Percentiles rank a stretch among this genome's conserved stretches.
Conservation (phyloP, 2,329 filamentous ascomycete species). For the Parascedosporium putredinis region DNA sequence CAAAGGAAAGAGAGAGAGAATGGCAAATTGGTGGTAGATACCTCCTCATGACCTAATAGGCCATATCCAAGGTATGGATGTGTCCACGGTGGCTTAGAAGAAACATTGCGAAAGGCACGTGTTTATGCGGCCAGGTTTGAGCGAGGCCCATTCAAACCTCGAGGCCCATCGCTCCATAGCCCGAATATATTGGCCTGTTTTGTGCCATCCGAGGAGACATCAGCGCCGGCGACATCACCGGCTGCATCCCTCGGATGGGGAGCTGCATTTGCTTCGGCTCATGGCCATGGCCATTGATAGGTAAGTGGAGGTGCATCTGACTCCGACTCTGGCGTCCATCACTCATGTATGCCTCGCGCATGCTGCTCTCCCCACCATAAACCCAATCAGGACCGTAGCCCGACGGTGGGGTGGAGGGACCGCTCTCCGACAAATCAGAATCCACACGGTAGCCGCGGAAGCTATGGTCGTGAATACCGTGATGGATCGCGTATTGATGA, state of each 20-base stretch:
- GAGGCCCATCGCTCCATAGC: neutral
- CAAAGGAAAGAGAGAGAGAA: neutral
- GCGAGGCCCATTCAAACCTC: too few relatives aligned
- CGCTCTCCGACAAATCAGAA: neutral
- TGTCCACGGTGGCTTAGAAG: too few relatives aligned
- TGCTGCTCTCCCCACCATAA: neutral
- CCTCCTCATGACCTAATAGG: too few relatives aligned
- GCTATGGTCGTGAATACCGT: constrained; percentile 16
- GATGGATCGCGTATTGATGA: constrained; percentile 30
- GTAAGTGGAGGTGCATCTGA: neutral
- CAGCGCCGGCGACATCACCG: neutral
- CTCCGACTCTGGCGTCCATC: neutral
- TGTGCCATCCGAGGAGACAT: neutral
- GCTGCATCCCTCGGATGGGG: neutral
- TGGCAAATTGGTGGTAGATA: too few relatives aligned
- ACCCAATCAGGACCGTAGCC: neutral
- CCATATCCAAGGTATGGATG: too few relatives aligned
- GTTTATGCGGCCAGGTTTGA: too few relatives aligned
- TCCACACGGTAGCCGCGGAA: neutral
- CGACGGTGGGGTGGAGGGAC: neutral
- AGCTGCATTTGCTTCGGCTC: neutral
- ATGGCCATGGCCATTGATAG: too few relatives aligned
- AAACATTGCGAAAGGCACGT: too few relatives aligned
- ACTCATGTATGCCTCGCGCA: neutral
- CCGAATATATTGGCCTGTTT: neutral